phyloP scores from a whole-genome alignment of 495 filamentous ascomycete genomes.

The Niebla homalea region DNA sequence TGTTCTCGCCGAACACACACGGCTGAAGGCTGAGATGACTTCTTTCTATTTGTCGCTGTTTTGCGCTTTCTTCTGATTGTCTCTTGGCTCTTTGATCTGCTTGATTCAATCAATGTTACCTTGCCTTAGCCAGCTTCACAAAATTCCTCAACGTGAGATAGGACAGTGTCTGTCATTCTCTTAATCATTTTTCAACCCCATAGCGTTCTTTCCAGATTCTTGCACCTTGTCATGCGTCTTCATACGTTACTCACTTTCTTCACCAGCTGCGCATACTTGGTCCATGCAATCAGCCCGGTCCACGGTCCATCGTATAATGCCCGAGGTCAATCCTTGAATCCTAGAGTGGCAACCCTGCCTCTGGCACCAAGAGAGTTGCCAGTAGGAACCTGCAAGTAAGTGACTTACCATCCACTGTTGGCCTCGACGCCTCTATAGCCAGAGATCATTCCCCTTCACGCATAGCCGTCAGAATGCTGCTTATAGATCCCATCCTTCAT shows the following conservation, averaged over 20 bases:
- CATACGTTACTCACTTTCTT: constrained; percentile 1
- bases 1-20: constrained; percentile 1
- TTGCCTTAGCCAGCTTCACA: constrained; percentile 3
- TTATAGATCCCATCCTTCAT: background rate
- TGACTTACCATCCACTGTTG: background rate
- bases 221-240: constrained; percentile 3
- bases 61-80: background rate
- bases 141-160: constrained; percentile 1
- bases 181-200: background rate
- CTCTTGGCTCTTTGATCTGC: constrained; percentile 2
- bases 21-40: background rate
- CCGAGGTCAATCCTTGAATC: background rate
- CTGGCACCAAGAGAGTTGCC: constrained; percentile 3
- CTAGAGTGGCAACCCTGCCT: constrained; percentile 1
- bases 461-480: background rate
- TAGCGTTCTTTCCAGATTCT: constrained; percentile 1
- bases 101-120: background rate
- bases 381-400: constrained; percentile 6
- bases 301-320: background rate
- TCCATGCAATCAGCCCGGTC: constrained; percentile 3
- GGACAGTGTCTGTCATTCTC: constrained; percentile 1
- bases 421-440: background rate
- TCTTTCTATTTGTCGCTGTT: background rate
- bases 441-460: background rate
- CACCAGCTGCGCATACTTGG: background rate